phyloP scores from a whole-genome alignment of 2,329 filamentous ascomycete genomes.

The Magnaporthiopsis incrustans region DNA sequence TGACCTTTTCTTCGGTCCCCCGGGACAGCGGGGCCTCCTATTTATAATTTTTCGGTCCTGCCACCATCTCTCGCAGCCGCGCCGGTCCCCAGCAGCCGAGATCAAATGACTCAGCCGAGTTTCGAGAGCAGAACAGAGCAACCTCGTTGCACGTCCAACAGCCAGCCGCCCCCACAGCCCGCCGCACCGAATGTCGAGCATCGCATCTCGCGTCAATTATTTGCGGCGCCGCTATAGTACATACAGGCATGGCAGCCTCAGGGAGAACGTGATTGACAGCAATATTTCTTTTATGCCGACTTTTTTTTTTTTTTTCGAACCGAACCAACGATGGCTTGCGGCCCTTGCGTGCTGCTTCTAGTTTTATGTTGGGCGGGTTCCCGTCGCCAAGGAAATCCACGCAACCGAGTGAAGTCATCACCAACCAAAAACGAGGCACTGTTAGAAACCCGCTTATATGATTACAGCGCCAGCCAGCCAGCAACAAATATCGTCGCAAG shows the following conservation, averaged over 20 bases:
- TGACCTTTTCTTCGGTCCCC: background rate
- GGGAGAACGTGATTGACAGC: background rate
- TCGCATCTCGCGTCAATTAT: too few species aligned
- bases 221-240: too few species aligned
- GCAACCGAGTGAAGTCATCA: background rate
- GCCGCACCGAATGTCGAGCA: background rate
- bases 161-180: too few species aligned
- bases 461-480: background rate
- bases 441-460: background rate
- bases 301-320: too few species aligned
- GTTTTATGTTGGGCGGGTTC: too few species aligned
- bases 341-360: too few species aligned
- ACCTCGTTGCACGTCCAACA: background rate
- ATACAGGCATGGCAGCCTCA: too few species aligned
- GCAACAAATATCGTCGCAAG: background rate
- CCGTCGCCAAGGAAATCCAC: too few species aligned
- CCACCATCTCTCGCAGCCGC: background rate
- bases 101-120: background rate
- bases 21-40: constrained; percentile 18
- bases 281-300: background rate
- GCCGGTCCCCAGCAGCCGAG: background rate
- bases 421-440: background rate
- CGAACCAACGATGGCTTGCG: too few species aligned
- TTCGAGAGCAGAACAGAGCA: background rate
- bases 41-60: constrained; percentile 23